These are phyloP conservation scores for Blepharisma undulans DNA, from an alignment of 169 alveolate species.

Conservation along the genomic window DNA sequence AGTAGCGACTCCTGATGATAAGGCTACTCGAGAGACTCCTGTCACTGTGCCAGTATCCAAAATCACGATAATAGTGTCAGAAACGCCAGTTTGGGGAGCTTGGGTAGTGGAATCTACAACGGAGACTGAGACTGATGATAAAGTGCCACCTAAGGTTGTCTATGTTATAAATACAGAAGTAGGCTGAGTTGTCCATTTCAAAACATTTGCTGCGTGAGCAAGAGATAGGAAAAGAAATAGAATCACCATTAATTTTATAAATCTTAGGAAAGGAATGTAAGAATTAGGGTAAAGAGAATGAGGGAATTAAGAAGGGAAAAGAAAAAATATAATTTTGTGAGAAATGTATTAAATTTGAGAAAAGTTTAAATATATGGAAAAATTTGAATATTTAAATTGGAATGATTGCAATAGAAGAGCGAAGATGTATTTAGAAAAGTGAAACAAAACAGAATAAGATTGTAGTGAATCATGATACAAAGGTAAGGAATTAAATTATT, in stretches of 20 bases:
- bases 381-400: background rate
- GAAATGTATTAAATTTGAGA: background rate
- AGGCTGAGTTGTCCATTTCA: conserved; percentile 2
- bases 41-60: background rate
- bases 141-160: background rate
- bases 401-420: background rate
- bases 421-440: no score
- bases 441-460: background rate
- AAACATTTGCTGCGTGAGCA: background rate
- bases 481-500: background rate
- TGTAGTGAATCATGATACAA: background rate
- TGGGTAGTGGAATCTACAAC: background rate
- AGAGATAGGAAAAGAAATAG: background rate
- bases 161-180: background rate
- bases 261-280: background rate
- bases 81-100: background rate
- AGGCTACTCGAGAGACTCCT: background rate
- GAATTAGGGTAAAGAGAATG: background rate
- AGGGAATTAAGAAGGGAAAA: background rate
- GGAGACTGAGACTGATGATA: background rate
- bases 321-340: background rate
- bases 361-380: background rate
- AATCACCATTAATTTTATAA: background rate
- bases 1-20: background rate
- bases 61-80: background rate